These are phyloP conservation scores for Omphalea diandra DNA, from an alignment of 441 rosid genomes.

Conservation along the genomic window DNA sequence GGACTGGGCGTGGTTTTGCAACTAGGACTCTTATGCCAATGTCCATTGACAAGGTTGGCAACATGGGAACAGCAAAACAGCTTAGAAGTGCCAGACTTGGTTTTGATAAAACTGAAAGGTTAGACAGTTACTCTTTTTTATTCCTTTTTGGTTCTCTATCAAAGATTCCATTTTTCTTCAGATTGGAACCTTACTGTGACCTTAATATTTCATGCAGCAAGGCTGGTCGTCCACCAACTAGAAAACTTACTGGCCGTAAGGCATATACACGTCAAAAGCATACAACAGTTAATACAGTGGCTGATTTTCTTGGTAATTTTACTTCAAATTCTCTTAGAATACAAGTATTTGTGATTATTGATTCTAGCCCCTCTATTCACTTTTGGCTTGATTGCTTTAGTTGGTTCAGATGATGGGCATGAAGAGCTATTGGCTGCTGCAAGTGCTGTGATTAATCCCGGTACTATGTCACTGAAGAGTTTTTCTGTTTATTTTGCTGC, in stretches of 20 bases:
- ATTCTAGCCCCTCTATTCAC: slow-evolving; percentile 22
- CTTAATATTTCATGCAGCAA: slow-evolving; percentile 55
- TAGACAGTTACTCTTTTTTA: no score
- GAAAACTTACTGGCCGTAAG: slow-evolving; percentile 97
- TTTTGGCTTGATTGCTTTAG: slow-evolving; percentile 40
- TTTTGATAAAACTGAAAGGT: slow-evolving; percentile 90
- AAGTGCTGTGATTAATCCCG: slow-evolving; percentile 63
- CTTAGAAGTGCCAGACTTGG: slow-evolving; percentile 80
- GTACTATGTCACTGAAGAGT: slow-evolving; percentile 36
- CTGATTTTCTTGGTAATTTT: slow-evolving; percentile 86
- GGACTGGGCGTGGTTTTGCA: slow-evolving; percentile 68
- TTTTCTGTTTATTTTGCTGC: slow-evolving; percentile 15
- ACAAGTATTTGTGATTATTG: slow-evolving; percentile 1
- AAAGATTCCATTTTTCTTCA: slow-evolving; percentile 13
- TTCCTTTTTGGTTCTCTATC: slow-evolving; percentile 19
- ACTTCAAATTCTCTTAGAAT: slow-evolving; percentile 22
- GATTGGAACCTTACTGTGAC: slow-evolving; percentile 32
- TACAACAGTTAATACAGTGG: slow-evolving; percentile 51
- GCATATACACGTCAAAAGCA: slow-evolving; percentile 83
- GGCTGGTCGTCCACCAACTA: slow-evolving; percentile 84
- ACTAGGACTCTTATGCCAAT: slow-evolving; percentile 65
- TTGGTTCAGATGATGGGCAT: slow-evolving; percentile 84
- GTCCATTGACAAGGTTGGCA: slow-evolving; percentile 63
- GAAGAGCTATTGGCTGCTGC: slow-evolving; percentile 97
- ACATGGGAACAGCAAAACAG: slow-evolving; percentile 83